phyloP scores from a whole-genome alignment of 2,329 filamentous ascomycete species.

The Cercospora beticola region DNA sequence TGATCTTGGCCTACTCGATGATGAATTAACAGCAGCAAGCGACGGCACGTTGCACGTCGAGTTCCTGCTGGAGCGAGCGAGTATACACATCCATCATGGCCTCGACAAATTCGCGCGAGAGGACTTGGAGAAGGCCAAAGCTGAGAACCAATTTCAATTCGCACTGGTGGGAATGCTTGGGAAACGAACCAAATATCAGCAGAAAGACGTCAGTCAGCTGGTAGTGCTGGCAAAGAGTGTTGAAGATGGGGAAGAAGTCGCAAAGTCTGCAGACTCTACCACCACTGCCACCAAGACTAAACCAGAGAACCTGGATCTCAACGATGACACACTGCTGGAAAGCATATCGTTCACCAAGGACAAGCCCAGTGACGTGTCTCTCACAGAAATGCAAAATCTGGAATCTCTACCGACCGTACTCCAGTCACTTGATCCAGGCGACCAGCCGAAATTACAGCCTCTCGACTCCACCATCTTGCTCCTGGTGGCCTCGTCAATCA shows the following conservation, averaged over 20 bases:
- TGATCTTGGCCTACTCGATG: constrained; percentile 58
- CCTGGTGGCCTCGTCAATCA: constrained; percentile 76
- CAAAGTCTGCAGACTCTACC: constrained; percentile 2
- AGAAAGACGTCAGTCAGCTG: constrained; percentile 79
- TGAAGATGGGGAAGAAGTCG: constrained; percentile 28
- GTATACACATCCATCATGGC: constrained; percentile 80
- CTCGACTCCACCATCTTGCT: constrained; percentile 89
- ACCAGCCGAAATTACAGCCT: constrained; percentile 78
- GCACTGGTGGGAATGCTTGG: constrained; percentile 82
- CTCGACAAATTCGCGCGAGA: constrained; percentile 72
- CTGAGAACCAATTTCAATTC: constrained; percentile 71
- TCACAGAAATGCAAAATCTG: constrained; percentile 46
- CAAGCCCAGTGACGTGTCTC: constrained; percentile 38
- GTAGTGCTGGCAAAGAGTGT: constrained; percentile 84
- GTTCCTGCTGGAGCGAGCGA: constrained; percentile 78
- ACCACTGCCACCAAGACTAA: constrained; percentile 14
- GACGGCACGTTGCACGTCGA: constrained; percentile 56
- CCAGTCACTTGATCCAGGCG: constrained; percentile 66
- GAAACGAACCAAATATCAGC: constrained; percentile 78
- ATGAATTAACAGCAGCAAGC: constrained; percentile 34
- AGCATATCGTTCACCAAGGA: constrained; percentile 72
- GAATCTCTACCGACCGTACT: constrained; percentile 61
- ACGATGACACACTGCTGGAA: constrained; percentile 91
- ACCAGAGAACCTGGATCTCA: constrained; percentile 66
- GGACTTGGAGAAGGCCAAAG: constrained; percentile 67